Evolutionary conservation across 345 rosid genomes (phyloP).

Genomic region (Kandelia obovata): DNA sequence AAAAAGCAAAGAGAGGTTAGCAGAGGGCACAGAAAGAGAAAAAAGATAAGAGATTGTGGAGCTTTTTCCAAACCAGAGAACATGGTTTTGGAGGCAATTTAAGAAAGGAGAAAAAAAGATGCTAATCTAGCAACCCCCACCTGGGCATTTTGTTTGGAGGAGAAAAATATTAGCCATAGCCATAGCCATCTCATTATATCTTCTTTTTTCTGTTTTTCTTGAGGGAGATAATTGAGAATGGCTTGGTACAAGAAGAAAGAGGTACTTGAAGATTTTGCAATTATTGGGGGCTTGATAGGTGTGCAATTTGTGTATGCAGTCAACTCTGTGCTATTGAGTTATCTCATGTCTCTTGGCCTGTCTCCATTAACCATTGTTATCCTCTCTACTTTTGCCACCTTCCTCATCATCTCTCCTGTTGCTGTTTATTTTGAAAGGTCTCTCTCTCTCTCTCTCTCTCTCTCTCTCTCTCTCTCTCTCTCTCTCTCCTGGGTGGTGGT

Average conservation of each 20-base stretch:
- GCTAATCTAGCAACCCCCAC: not conserved
- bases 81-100: too few relatives aligned
- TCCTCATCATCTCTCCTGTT: constrained; percentile 61
- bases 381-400: constrained; percentile 63
- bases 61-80: too few relatives aligned
- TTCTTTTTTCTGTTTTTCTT: not conserved
- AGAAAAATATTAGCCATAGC: not conserved
- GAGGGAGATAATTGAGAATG: constrained; percentile 12
- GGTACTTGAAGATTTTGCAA: constrained; percentile 48
- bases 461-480: not conserved
- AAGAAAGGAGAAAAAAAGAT: too few relatives aligned
- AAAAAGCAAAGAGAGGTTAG: too few relatives aligned
- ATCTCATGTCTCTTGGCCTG: constrained; percentile 77
- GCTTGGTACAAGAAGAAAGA: constrained; percentile 29
- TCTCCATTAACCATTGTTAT: constrained; percentile 60
- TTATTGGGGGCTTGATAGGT: constrained; percentile 56
- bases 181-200: not conserved
- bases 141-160: not conserved
- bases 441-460: not conserved
- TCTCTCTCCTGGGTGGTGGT: not conserved
- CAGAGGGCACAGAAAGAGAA: too few relatives aligned
- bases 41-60: too few relatives aligned
- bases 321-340: constrained; percentile 56
- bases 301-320: constrained; percentile 70
- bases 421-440: constrained; percentile 77